phyloP scores from a whole-genome alignment of 1,139 yeast species.

The Magnusiomyces tetraspermus region DNA sequence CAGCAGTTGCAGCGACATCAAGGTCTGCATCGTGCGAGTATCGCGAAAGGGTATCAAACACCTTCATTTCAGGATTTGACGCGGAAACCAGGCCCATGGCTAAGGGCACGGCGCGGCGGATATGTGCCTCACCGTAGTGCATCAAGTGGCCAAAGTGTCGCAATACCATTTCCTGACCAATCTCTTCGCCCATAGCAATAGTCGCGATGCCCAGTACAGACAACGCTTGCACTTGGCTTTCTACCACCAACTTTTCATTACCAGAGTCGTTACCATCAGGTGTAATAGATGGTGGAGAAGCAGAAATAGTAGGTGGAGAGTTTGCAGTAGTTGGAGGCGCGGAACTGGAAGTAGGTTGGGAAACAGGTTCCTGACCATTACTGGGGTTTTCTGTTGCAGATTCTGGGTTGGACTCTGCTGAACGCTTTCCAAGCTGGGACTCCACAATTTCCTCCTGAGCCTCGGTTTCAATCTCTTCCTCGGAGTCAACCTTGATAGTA shows the following conservation, averaged over 20 bases:
- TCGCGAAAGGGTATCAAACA: constrained; percentile 90
- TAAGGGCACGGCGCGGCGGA: constrained; percentile 90
- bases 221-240: constrained; percentile 69
- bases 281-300: constrained; percentile 11
- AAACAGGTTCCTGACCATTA: no score
- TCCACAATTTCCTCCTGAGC: constrained; percentile 31
- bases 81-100: constrained; percentile 95
- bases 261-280: constrained; percentile 27
- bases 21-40: constrained; percentile 93
- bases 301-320: constrained; percentile 7
- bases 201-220: constrained; percentile 92
- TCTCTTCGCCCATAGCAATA: constrained; percentile 96
- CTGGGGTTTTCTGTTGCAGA: constrained; percentile 14
- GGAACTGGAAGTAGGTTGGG: constrained; percentile 24
- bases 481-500: constrained; percentile 44
- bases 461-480: constrained; percentile 38
- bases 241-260: constrained; percentile 31
- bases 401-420: constrained; percentile 16
- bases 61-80: constrained; percentile 94
- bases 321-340: constrained; percentile 18
- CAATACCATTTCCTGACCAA: constrained; percentile 94
- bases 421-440: not conserved
- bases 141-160: constrained; percentile 95
- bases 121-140: constrained; percentile 93
- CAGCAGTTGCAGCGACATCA: constrained; percentile 91